A percentile compares a stretch with the other conserved stretches of the same genome.
Conservation (phyloP, 2,329 filamentous ascomycete species). For the Fusarium foetens region DNA sequence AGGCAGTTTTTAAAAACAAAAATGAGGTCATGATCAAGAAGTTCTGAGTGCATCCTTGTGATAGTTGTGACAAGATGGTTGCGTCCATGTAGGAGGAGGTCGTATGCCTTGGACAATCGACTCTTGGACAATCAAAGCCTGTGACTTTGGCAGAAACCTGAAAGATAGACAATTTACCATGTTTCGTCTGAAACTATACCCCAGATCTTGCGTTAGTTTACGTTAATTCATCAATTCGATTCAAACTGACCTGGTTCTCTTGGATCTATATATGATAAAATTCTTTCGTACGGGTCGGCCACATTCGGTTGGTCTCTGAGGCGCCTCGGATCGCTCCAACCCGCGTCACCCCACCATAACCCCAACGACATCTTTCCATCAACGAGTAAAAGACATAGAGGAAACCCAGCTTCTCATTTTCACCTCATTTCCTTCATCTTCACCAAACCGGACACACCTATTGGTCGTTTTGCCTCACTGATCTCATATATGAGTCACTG, state of each 20-base stretch:
- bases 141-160: background rate
- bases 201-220: background rate
- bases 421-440: background rate
- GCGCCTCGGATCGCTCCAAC: conserved; percentile 26
- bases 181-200: background rate
- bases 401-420: conserved; percentile 2
- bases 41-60: conserved; percentile 2
- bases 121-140: background rate
- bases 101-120: background rate
- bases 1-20: conserved; percentile 49
- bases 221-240: background rate
- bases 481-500: background rate
- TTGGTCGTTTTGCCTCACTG: background rate
- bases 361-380: conserved; percentile 32
- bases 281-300: conserved; percentile 1
- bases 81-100: background rate
- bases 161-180: background rate
- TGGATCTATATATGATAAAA: background rate
- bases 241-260: background rate
- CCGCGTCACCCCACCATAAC: conserved; percentile 36
- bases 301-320: conserved; percentile 17
- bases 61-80: background rate
- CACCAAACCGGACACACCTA: background rate
- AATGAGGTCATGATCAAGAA: conserved; percentile 54
- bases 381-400: conserved; percentile 3